These are phyloP conservation scores for Mucor mucedo DNA, from an alignment of 371 early-diverging fungal genomes.

Conservation along the genomic window DNA sequence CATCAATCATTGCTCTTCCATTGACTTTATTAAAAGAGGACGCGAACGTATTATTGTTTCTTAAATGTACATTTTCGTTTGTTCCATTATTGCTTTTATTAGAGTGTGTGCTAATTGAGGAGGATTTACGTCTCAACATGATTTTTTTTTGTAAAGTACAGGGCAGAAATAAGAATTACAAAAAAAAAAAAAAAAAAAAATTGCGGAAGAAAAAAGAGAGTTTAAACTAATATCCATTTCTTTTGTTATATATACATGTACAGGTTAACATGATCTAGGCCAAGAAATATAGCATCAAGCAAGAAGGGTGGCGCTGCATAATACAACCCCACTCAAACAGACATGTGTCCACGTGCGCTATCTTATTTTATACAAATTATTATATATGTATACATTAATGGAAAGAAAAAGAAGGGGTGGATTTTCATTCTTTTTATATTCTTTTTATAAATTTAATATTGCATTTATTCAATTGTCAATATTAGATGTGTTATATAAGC, in stretches of 20 bases:
- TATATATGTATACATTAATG: not conserved
- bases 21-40: slow-evolving; percentile 17
- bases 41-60: slow-evolving; percentile 1
- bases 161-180: not conserved
- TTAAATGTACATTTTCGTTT: not conserved
- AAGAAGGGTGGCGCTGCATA: slow-evolving; percentile 15
- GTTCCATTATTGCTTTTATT: slow-evolving; percentile 8
- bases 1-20: slow-evolving; percentile 27
- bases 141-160: not conserved
- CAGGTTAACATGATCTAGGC: slow-evolving; percentile 15
- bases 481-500: not conserved
- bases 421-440: not conserved
- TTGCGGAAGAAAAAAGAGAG: not conserved
- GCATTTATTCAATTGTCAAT: not conserved
- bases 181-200: slow-evolving; percentile 7
- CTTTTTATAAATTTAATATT: not conserved
- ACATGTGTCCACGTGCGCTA: slow-evolving; percentile 21
- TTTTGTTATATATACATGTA: slow-evolving; percentile 4
- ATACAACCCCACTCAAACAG: slow-evolving; percentile 7
- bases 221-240: not conserved
- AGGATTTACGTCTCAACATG: slow-evolving; percentile 33
- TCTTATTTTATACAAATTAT: not conserved
- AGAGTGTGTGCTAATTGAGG: slow-evolving; percentile 18
- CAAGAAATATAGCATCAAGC: not conserved
- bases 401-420: not conserved